Conservation (phyloP, 1,139 yeast species). For the Diutina siamensis region DNA sequence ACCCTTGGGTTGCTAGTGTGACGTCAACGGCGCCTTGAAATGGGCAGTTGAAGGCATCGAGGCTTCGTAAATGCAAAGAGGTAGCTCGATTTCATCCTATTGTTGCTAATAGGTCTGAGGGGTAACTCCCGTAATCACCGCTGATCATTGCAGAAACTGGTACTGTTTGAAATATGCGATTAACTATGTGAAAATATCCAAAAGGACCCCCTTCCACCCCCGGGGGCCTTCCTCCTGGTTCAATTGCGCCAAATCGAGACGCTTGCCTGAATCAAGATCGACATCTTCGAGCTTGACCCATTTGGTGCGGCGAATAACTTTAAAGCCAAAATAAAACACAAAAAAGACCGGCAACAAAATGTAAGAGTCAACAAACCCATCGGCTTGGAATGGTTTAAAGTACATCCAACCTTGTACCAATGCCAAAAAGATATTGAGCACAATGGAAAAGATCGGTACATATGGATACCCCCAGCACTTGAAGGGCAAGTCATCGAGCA, state of each 20-base stretch:
- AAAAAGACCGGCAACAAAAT: constrained; percentile 48
- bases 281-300: constrained; percentile 30
- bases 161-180: too few relatives aligned
- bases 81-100: too few relatives aligned
- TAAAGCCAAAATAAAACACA: constrained; percentile 28
- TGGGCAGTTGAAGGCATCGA: too few relatives aligned
- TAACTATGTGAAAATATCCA: not conserved
- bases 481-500: constrained; percentile 40
- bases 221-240: not conserved
- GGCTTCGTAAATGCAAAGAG: too few relatives aligned
- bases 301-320: constrained; percentile 30
- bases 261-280: constrained; percentile 34
- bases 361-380: constrained; percentile 54
- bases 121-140: too few relatives aligned
- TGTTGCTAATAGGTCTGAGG: too few relatives aligned
- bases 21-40: too few relatives aligned
- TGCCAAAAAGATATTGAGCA: constrained; percentile 41
- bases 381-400: constrained; percentile 50
- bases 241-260: constrained; percentile 19
- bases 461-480: constrained; percentile 42
- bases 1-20: too few relatives aligned
- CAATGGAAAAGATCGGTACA: constrained; percentile 39
- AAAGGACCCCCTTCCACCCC: constrained; percentile 1
- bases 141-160: too few relatives aligned
- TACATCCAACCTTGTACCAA: constrained; percentile 62